Conservation (phyloP, 2,329 filamentous ascomycete genomes). For the Bretziella fagacearum region DNA sequence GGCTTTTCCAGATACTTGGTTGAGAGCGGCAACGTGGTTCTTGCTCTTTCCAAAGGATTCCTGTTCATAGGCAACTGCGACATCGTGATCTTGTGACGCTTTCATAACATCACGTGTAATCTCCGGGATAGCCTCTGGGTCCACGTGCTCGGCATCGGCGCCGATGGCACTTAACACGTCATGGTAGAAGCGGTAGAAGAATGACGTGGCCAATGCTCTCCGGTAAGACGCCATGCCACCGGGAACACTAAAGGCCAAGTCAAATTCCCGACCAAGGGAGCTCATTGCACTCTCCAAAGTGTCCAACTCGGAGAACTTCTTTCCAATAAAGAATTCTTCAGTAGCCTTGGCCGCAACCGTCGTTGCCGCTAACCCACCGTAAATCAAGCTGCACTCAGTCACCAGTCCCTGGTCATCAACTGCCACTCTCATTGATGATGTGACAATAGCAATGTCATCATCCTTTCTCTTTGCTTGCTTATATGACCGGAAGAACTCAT, state of each 20-base stretch:
- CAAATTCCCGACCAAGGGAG: conserved; percentile 75
- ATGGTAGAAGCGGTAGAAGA: conserved; percentile 96
- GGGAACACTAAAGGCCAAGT: conserved; percentile 75
- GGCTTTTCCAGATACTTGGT: conserved; percentile 85
- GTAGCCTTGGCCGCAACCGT: conserved; percentile 76
- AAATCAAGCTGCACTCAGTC: conserved; percentile 61
- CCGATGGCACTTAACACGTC: conserved; percentile 53
- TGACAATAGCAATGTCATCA: conserved; percentile 96
- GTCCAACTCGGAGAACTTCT: conserved; percentile 59
- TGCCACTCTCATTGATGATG: conserved; percentile 61
- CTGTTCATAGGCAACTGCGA: conserved; percentile 61
- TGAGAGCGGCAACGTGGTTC: conserved; percentile 76
- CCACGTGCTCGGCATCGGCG: conserved; percentile 28
- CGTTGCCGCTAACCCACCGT: conserved; percentile 86
- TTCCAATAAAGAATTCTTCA: conserved; percentile 56
- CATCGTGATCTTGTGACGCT: conserved; percentile 61
- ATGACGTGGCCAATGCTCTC: conserved; percentile 74
- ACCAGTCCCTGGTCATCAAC: conserved; percentile 55
- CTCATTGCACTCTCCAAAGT: conserved; percentile 84
- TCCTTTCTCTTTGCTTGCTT: conserved; percentile 97
- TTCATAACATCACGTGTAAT: conserved; percentile 71
- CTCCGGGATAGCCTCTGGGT: conserved; percentile 63
- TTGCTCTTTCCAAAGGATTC: conserved; percentile 72
- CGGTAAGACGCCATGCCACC: conserved; percentile 96
- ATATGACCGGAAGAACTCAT: conserved; percentile 76